Base-by-base conservation (phyloP, 768 basidiomycete genomes). In the Tricholoma bakamatsutake region DNA sequence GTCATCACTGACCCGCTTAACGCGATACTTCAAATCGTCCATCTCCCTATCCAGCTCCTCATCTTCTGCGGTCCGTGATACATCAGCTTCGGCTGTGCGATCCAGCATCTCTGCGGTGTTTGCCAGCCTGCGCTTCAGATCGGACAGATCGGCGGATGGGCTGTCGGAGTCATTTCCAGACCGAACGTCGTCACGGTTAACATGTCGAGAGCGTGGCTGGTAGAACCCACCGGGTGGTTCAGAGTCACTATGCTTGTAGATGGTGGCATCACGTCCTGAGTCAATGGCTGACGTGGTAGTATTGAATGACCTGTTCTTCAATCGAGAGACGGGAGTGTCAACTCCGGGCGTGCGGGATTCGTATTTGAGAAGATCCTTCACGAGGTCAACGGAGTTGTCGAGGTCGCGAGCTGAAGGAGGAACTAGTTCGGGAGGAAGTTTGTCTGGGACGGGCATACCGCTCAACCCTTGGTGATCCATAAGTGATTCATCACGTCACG, bases 331-430 rank as follows among this genome's bases (percentile, higher is more conserved):
- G 0, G 80, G 86, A 0, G 70, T 56, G 57, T 87, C 83, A 15
- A 73, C 46, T 18, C 67, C 73, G 2, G 76, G 74, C 2, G 85
- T 79, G 39, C 92, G 88, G 17, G 83, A 83, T 61, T 98, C 95
- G 62, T 94, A 83, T 68, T 87, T 85, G 54, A 99, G 82, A 7
- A 98, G 80, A 61, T 88, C 86, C 57, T 90, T 91, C 58, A 99
- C 74, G 64, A 96, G 85, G 65, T 92, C 85, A 56, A 98, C 95
- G 0, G 93, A 95, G 37, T 80, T 82, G 66, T 88, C 89, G 28
- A 98, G 85, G 67, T 96, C 93, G 18, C 87, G 81, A 50, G 90
- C 84, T 3, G 97, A 98, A 1, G 95, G 93, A 0, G 96, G 96
- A 2, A 93, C 77, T 42, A 99, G 83, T 70, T 98, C 97, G 1